A percentile compares a stretch with the other conserved stretches of the same genome.
phyloP scores from a whole-genome alignment of 2,329 filamentous ascomycete genomes.

The Cytospora paraplurivora region DNA sequence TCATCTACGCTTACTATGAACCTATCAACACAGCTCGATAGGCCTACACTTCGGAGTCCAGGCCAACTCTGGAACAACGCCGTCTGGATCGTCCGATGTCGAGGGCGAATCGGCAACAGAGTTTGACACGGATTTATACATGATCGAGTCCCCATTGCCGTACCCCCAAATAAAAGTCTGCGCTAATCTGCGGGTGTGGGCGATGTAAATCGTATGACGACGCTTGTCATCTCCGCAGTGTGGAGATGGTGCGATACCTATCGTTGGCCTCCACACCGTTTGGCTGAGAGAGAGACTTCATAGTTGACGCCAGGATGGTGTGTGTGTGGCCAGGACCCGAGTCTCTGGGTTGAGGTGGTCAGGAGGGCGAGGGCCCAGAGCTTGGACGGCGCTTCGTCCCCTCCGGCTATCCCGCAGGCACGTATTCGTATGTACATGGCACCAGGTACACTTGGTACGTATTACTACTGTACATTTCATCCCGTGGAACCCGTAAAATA shows the following conservation, averaged over 20 bases:
- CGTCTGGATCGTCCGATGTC: neutral
- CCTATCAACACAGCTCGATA: too few relatives aligned
- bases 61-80: neutral
- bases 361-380: slow-evolving; percentile 22
- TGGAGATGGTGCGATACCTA: slow-evolving; percentile 7
- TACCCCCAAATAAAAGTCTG: neutral
- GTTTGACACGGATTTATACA: neutral
- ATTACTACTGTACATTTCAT: neutral
- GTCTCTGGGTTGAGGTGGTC: slow-evolving; percentile 18
- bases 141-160: neutral
- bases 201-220: slow-evolving; percentile 13
- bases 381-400: neutral
- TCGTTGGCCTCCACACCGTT: neutral
- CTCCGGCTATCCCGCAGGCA: neutral
- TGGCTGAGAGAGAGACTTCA: neutral
- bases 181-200: neutral
- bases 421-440: neutral
- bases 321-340: slow-evolving; percentile 22
- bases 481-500: slow-evolving; percentile 14
- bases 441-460: too few relatives aligned
- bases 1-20: neutral
- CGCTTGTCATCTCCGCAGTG: slow-evolving; percentile 7
- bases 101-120: neutral
- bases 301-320: neutral
- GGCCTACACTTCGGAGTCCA: neutral